Evolutionary conservation across 1,284 basidiomycete genomes (phyloP).

Genomic region (Marasmius fiardii): DNA sequence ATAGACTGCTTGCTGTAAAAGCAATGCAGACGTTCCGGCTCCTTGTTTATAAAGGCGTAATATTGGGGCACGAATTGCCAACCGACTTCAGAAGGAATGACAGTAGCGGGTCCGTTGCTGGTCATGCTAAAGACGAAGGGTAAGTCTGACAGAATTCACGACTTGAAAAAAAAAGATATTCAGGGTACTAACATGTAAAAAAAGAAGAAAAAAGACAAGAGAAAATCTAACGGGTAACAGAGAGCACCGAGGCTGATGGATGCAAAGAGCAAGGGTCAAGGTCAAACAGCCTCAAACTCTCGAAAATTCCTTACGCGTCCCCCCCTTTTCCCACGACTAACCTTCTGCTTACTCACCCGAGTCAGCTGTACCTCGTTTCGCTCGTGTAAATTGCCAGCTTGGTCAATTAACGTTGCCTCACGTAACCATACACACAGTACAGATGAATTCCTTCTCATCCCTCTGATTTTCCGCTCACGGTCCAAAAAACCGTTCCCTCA

Average conservation of each 20-base stretch:
- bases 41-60: slow-evolving; percentile 98
- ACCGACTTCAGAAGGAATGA: slow-evolving; percentile 86
- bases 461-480: no score
- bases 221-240: slow-evolving; percentile 5
- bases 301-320: slow-evolving; percentile 5
- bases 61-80: slow-evolving; percentile 98
- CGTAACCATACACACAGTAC: no score
- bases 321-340: slow-evolving; percentile 3
- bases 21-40: slow-evolving; percentile 94
- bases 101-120: slow-evolving; percentile 32
- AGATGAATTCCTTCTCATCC: no score
- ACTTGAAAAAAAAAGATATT: background rate
- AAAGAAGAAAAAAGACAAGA: slow-evolving; percentile 1
- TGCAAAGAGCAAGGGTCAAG: slow-evolving; percentile 6
- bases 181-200: background rate
- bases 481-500: no score
- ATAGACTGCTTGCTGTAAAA: slow-evolving; percentile 99
- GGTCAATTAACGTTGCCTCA: no score
- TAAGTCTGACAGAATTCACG: background rate
- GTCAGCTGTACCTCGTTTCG: no score
- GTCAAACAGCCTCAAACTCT: slow-evolving; percentile 8
- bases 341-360: background rate
- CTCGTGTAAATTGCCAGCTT: no score
- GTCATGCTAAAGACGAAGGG: slow-evolving; percentile 18
- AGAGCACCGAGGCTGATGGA: slow-evolving; percentile 1